Percentiles rank a stretch among this genome's conserved stretches.
Conservation (phyloP, 805 yeast genomes). For the Candida argentea region DNA sequence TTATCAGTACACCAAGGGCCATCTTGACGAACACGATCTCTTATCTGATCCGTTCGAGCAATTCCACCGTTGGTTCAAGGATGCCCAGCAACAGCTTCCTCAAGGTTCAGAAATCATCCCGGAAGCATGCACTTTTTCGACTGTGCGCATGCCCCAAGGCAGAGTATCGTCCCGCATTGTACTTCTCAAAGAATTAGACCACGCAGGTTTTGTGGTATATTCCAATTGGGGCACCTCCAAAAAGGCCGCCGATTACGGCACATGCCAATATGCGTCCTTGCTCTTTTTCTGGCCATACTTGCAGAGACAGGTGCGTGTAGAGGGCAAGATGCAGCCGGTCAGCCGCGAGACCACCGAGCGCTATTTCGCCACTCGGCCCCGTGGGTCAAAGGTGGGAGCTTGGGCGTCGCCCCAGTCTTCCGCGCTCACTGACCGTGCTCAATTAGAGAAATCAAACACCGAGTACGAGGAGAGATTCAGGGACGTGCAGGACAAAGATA, state of each 20-base stretch:
- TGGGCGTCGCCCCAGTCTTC: slow-evolving; percentile 91
- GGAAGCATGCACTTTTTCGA: slow-evolving; percentile 79
- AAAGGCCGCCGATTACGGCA: slow-evolving; percentile 58
- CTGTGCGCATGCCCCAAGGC: slow-evolving; percentile 86
- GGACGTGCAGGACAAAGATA: slow-evolving; percentile 42
- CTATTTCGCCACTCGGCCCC: slow-evolving; percentile 80
- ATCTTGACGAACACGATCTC: slow-evolving; percentile 46
- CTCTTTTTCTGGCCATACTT: slow-evolving; percentile 87
- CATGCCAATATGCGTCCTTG: slow-evolving; percentile 74
- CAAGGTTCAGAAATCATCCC: slow-evolving; percentile 47
- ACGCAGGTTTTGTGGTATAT: slow-evolving; percentile 73
- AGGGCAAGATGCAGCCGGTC: slow-evolving; percentile 72
- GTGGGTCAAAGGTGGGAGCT: slow-evolving; percentile 91
- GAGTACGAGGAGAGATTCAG: slow-evolving; percentile 48
- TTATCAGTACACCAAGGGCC: slow-evolving; percentile 70
- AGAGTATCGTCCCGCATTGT: slow-evolving; percentile 78
- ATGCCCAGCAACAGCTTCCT: slow-evolving; percentile 19
- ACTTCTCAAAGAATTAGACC: slow-evolving; percentile 81
- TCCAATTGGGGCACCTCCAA: slow-evolving; percentile 89
- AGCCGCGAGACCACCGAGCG: slow-evolving; percentile 62
- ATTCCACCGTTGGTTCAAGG: slow-evolving; percentile 74
- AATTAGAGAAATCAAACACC: slow-evolving; percentile 45
- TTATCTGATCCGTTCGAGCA: slow-evolving; percentile 57
- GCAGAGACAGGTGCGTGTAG: slow-evolving; percentile 90
- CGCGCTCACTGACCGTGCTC: slow-evolving; percentile 46